Conservation (phyloP, 345 rosid species). For the Heritiera littoralis region DNA sequence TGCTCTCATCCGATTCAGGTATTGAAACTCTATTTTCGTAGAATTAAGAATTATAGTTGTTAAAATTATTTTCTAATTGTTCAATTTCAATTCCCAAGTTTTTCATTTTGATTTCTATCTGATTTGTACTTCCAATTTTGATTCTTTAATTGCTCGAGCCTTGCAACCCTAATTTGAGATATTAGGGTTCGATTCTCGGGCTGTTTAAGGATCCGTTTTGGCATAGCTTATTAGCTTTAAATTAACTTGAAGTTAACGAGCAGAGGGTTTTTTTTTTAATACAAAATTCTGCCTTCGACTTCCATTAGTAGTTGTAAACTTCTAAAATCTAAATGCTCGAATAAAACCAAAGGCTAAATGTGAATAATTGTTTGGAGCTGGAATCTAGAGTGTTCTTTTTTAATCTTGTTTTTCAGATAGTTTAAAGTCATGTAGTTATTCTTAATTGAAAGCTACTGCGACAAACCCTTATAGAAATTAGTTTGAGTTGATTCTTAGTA, state of each 20-base stretch:
- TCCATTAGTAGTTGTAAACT: neutral
- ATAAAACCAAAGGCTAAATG: neutral
- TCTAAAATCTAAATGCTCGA: constrained; percentile 4
- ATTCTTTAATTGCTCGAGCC: neutral
- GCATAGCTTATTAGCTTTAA: neutral
- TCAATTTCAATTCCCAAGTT: neutral
- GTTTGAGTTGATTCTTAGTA: neutral
- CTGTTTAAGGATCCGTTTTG: neutral
- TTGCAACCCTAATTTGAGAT: neutral
- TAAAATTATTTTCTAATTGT: neutral
- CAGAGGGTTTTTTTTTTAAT: neutral
- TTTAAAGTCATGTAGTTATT: neutral
- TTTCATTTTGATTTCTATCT: neutral
- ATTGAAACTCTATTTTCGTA: neutral
- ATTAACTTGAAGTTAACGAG: neutral
- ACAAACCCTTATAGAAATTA: neutral
- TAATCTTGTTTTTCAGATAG: neutral
- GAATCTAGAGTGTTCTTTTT: neutral
- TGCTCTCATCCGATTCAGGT: constrained; percentile 5
- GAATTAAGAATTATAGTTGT: neutral
- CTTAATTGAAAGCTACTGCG: neutral
- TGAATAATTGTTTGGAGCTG: neutral
- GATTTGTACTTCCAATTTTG: neutral
- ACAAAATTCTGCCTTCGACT: neutral
- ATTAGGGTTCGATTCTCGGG: neutral